A percentile compares a stretch with the other conserved stretches of the same genome.
Evolutionary conservation across 345 rosid genomes (phyloP).

Genomic region (Rhizophora mangle): DNA sequence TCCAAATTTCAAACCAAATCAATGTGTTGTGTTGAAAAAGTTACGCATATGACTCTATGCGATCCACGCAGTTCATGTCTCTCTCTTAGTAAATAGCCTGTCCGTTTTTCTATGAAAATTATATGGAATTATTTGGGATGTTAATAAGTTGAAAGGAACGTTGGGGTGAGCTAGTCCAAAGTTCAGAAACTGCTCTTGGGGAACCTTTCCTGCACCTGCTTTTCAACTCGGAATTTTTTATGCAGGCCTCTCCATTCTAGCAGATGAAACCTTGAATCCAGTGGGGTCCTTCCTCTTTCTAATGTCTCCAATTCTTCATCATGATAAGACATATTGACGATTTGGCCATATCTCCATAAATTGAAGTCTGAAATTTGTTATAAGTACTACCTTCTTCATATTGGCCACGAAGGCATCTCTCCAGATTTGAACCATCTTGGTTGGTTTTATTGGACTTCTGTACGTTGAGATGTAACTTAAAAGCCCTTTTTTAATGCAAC

Average conservation of each 20-base stretch:
- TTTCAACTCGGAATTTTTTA: neutral
- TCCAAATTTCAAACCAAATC: neutral
- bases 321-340: neutral
- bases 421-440: neutral
- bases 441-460: neutral
- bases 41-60: neutral
- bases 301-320: neutral
- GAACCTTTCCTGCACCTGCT: neutral
- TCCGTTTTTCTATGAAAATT: slow-evolving; percentile 1
- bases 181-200: neutral
- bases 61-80: neutral
- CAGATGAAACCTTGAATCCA: slow-evolving; percentile 13
- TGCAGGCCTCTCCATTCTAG: neutral
- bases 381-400: neutral
- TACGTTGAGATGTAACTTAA: neutral
- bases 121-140: neutral
- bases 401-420: neutral
- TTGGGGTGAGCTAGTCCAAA: neutral
- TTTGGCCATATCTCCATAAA: neutral
- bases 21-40: neutral
- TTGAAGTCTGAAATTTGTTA: neutral
- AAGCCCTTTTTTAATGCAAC: neutral
- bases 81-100: neutral
- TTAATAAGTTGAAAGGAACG: neutral
- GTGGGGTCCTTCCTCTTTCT: slow-evolving; percentile 2